Conservation (phyloP, 176 grass and related monocot genomes). For the Musa schizocarpa region DNA sequence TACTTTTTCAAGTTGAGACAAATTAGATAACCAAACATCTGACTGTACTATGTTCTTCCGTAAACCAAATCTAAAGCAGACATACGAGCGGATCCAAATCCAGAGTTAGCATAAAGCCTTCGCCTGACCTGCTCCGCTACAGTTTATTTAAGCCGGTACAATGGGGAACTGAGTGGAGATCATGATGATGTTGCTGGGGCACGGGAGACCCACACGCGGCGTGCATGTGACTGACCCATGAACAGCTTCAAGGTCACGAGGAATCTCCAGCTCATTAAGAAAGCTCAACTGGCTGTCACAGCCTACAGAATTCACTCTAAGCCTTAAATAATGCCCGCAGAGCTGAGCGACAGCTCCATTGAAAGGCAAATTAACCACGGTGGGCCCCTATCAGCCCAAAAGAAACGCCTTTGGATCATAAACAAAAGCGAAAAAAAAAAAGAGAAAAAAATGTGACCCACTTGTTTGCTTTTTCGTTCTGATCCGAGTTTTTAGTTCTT, state of each 20-base stretch:
- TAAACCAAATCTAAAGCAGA: neutral
- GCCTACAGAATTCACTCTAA: neutral
- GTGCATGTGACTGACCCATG: neutral
- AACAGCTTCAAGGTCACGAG: neutral
- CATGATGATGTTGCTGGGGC: neutral
- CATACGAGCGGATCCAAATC: neutral
- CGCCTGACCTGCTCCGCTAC: neutral
- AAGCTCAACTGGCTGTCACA: neutral
- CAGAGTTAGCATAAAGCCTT: neutral
- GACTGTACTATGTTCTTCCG: neutral
- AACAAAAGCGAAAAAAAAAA: too few species aligned
- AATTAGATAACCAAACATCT: neutral
- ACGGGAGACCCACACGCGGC: neutral
- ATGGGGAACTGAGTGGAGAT: too few species aligned
- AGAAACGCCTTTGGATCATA: neutral
- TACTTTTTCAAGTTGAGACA: too few species aligned
- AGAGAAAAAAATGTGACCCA: conserved; percentile 2
- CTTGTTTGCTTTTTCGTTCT: neutral
- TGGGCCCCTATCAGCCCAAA: neutral
- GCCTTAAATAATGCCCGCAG: too few species aligned
- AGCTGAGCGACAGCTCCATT: neutral
- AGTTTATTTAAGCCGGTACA: neutral
- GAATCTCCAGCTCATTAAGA: conserved; percentile 6
- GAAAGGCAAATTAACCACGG: conserved; percentile 2
- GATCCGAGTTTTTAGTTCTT: neutral